Evolutionary conservation across 2,329 filamentous ascomycete genomes (phyloP), one percentile per base, ranked within the genome.

Genomic region (Mariannaea elegans): DNA sequence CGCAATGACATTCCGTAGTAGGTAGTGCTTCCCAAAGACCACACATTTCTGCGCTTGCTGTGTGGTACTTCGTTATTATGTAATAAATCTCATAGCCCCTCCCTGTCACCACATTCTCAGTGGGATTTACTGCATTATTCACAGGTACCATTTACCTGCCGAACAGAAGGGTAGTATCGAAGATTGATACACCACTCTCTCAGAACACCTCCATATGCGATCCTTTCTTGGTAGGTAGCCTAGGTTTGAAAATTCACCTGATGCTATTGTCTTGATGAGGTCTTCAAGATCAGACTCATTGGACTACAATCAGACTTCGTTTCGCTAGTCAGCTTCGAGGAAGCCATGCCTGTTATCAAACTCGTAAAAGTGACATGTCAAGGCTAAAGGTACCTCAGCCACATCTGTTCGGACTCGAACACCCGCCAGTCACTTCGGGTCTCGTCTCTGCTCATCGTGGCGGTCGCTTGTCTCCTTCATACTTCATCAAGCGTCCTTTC

Each of bases 381-480:
- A 24, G 32, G 38, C 8, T 39, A 34, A 41, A 51, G 47, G 47
- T 58, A 58, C 55, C 32, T 47, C 32, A 19, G 32, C 21, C 45
- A 13, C 29, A n/a, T 48, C 38, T 13, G 53, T n/a, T n/a, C n/a
- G n/a, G n/a, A n/a, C 27, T 19, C 53, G 38, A 13, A 49, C 32
- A 32, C 39, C 41, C 55, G 54, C 54, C 54, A 51, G 54, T 51
- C 47, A n/a, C n/a, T n/a, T n/a, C n/a, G 54, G 54, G 41, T 57
- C 39, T 45, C 46, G 46, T 54, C 54, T 21, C 31, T 34, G 27
- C 18, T 50, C 47, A 23, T 34, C 34, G 34, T 50, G 47, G 45
- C 38, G 27, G 53, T 56, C 45, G 54, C 46, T 57, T 50, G 54
- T 47, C 51, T 57, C 32, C 48, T 44, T 23, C 32, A 38, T 32